These are phyloP conservation scores for Lachancea mirantina DNA, from an alignment of 805 yeast genomes.

Conservation along the genomic window DNA sequence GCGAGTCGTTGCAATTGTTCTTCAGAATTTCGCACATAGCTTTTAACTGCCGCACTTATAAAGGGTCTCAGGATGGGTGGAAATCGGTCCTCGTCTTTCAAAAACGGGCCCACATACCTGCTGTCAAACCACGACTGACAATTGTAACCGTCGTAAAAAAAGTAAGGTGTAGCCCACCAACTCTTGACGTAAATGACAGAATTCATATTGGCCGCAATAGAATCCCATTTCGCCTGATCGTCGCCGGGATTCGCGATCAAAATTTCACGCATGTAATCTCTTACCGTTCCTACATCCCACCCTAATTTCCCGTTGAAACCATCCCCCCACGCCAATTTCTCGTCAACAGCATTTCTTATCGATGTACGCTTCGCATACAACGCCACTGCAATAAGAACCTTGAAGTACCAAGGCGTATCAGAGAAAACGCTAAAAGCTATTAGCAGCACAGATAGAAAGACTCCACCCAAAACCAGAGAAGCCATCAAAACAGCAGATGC, in stretches of 20 bases:
- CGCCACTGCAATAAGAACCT: no score
- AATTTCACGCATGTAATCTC: slow-evolving; percentile 8
- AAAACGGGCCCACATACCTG: not conserved
- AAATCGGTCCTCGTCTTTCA: not conserved
- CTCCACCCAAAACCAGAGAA: no score
- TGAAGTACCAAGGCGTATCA: no score
- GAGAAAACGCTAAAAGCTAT: no score
- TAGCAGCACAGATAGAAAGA: no score
- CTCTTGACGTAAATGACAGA: slow-evolving; percentile 5
- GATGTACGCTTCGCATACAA: no score
- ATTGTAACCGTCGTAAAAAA: slow-evolving; percentile 11
- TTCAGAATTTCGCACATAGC: not conserved
- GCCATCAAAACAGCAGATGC: no score
- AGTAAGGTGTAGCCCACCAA: slow-evolving; percentile 8
- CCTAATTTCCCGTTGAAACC: no score
- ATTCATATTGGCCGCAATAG: slow-evolving; percentile 8
- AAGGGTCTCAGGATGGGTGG: not conserved
- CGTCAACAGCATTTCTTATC: no score
- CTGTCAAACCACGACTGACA: slow-evolving; percentile 2
- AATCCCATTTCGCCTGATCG: slow-evolving; percentile 8
- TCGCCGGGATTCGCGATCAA: slow-evolving; percentile 6
- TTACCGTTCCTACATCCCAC: no score
- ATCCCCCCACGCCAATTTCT: no score
- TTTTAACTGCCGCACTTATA: not conserved
- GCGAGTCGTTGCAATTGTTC: not conserved